phyloP scores from a whole-genome alignment of 2,329 filamentous ascomycete species.

The Cercospora sp. region DNA sequence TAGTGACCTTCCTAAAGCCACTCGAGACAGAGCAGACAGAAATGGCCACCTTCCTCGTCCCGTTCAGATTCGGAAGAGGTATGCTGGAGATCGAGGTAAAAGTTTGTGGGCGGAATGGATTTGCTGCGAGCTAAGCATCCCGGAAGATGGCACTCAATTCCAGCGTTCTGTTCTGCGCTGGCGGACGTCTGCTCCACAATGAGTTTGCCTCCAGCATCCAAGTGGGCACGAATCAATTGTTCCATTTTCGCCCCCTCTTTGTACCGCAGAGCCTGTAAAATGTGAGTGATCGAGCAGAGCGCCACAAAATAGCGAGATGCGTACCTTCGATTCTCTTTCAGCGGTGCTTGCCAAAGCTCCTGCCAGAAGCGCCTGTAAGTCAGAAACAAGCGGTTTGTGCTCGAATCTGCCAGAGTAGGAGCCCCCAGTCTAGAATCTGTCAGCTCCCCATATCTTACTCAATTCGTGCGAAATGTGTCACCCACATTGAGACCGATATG shows the following conservation, averaged over 20 bases:
- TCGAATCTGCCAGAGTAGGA: constrained; percentile 22
- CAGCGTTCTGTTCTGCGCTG: not conserved
- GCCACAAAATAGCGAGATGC: not conserved
- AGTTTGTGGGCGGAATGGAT: constrained; percentile 12
- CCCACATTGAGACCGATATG: constrained; percentile 23
- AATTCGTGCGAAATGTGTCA: not conserved
- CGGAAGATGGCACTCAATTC: constrained; percentile 13
- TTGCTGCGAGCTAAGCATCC: constrained; percentile 13
- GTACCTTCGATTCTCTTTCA: constrained; percentile 7
- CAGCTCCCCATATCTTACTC: not conserved
- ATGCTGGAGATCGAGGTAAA: constrained; percentile 11
- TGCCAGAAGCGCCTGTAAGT: constrained; percentile 1
- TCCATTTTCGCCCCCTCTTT: constrained; percentile 34
- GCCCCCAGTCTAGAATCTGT: constrained; percentile 15
- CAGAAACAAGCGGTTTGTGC: constrained; percentile 12
- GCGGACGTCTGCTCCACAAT: constrained; percentile 7
- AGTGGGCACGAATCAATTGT: constrained; percentile 1
- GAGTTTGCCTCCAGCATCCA: constrained; percentile 7
- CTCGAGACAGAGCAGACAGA: constrained; percentile 27
- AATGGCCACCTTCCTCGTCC: constrained; percentile 13
- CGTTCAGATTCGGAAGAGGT: not conserved
- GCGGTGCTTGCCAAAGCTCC: constrained; percentile 2
- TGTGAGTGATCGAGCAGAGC: not conserved
- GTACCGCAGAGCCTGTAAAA: not conserved
- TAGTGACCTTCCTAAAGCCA: constrained; percentile 24